Conservation (phyloP, 2,329 filamentous ascomycete genomes). For the Blumeria hordei region DNA sequence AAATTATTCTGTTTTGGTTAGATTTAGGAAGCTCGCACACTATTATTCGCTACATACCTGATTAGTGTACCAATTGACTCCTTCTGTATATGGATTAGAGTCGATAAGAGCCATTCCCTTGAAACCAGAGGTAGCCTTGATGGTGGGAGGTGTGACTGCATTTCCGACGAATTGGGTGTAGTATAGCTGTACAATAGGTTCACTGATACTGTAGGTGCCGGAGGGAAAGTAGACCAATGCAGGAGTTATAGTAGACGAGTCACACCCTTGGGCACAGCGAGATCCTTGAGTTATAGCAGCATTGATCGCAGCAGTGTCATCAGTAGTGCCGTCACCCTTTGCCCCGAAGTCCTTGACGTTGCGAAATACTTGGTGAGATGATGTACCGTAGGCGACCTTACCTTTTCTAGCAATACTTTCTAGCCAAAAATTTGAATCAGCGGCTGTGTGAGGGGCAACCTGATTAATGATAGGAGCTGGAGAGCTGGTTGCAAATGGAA, state of each 20-base stretch:
- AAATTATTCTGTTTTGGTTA: constrained; percentile 34
- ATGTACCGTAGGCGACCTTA: constrained; percentile 16
- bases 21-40: constrained; percentile 16
- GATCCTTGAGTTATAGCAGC: constrained; percentile 49
- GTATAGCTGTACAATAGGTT: constrained; percentile 64
- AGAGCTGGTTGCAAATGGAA: too few relatives aligned
- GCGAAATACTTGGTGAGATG: constrained; percentile 47
- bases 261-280: constrained; percentile 60
- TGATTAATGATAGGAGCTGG: too few relatives aligned
- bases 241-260: constrained; percentile 61
- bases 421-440: constrained; percentile 13
- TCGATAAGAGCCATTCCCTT: constrained; percentile 74
- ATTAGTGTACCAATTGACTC: constrained; percentile 55
- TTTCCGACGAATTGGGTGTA: constrained; percentile 88
- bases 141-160: constrained; percentile 40
- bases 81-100: constrained; percentile 56
- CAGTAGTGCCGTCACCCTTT: constrained; percentile 39
- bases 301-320: constrained; percentile 79
- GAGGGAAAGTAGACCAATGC: constrained; percentile 79
- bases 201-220: constrained; percentile 62
- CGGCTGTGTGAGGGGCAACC: not conserved
- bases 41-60: constrained; percentile 26
- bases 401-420: constrained; percentile 13
- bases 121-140: constrained; percentile 53
- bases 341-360: constrained; percentile 59